Percentiles rank a stretch among this genome's conserved stretches.
Evolutionary conservation across 2,329 filamentous ascomycete genomes (phyloP).

Genomic region (Xylaria multiplex): DNA sequence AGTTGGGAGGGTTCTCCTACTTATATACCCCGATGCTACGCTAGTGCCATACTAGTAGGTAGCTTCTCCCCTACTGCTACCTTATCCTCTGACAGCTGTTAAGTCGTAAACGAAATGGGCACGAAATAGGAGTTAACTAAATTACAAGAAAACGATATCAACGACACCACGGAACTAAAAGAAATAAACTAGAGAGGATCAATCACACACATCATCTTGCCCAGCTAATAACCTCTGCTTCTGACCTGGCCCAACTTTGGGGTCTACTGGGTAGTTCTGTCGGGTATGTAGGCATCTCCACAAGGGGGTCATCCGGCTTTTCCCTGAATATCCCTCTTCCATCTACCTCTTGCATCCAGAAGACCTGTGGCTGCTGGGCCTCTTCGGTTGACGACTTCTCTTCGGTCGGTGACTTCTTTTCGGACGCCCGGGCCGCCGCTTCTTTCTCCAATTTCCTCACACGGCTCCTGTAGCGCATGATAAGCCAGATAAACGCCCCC

Average conservation of each 20-base stretch:
- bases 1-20: too few species aligned
- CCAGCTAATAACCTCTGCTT: background rate
- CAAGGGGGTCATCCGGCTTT: conserved; percentile 17
- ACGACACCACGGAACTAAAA: too few species aligned
- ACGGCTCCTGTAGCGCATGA: conserved; percentile 7
- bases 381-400: too few species aligned
- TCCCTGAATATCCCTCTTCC: conserved; percentile 5
- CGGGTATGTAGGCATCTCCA: conserved; percentile 7
- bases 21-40: too few species aligned
- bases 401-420: background rate
- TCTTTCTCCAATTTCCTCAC: conserved; percentile 2
- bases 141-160: too few species aligned
- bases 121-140: too few species aligned
- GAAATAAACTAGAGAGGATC: too few species aligned
- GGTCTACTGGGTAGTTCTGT: conserved; percentile 9
- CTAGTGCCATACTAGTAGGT: too few species aligned
- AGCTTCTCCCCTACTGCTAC: too few species aligned
- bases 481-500: conserved; percentile 14
- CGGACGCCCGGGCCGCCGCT: background rate
- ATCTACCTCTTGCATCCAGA: background rate
- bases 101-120: too few species aligned
- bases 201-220: too few species aligned
- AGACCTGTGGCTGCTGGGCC: background rate
- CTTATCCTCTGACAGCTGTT: too few species aligned
- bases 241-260: background rate